Evolutionary conservation across 306 rosid species (phyloP).

Genomic region (Quillaja saponaria): DNA sequence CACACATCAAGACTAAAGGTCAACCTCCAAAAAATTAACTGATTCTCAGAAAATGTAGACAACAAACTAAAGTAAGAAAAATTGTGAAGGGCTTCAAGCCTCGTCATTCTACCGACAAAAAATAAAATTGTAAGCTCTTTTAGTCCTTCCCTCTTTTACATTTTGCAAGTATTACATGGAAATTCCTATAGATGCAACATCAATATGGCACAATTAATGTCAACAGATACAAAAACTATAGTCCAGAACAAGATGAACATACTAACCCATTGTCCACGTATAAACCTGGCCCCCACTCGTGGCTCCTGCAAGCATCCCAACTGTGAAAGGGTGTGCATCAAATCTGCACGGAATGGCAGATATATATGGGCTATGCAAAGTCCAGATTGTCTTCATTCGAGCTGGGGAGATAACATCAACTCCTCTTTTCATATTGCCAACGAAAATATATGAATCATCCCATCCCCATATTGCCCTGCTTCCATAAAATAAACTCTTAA

Average conservation of each 20-base stretch:
- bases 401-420: constrained; percentile 66
- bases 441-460: constrained; percentile 67
- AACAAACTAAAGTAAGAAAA: no score
- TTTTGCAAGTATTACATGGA: no score
- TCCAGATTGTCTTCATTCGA: constrained; percentile 39
- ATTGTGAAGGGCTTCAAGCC: no score
- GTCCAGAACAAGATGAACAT: constrained; percentile 12
- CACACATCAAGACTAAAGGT: no score
- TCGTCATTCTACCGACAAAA: no score
- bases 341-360: constrained; percentile 90
- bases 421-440: constrained; percentile 84
- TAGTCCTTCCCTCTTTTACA: no score
- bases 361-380: constrained; percentile 60
- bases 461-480: constrained; percentile 96
- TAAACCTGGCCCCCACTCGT: constrained; percentile 58
- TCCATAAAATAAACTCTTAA: constrained; percentile 29
- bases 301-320: constrained; percentile 55
- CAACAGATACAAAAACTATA: background rate
- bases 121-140: no score
- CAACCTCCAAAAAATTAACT: no score
- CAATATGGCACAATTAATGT: no score
- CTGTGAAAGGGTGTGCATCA: constrained; percentile 24
- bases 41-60: constrained; percentile 2
- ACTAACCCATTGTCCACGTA: constrained; percentile 35
- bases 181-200: no score